A percentile compares a stretch with the other conserved stretches of the same genome.
Conservation (phyloP, 371 early-diverging fungal species). For the Rhizomucor pusillus region DNA sequence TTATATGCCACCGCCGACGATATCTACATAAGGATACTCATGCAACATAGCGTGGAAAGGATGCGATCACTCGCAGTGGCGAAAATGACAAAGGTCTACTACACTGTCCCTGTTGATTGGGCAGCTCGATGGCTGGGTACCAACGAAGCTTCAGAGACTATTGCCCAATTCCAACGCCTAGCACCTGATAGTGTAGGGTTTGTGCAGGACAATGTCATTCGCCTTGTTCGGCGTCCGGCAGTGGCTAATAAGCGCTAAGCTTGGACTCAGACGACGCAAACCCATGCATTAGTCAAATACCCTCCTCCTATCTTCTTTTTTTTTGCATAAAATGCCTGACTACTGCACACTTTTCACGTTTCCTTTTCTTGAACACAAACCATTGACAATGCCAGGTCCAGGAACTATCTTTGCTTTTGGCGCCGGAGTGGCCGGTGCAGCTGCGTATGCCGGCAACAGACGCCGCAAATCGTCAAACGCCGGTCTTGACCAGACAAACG, state of each 20-base stretch:
- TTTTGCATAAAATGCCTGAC: background rate
- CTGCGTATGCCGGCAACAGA: background rate
- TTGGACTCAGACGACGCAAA: too few relatives aligned
- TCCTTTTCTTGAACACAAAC: too few relatives aligned
- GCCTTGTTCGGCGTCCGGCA: too few relatives aligned
- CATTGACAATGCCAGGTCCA: constrained; percentile 6
- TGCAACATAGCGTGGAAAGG: background rate
- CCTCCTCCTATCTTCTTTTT: background rate
- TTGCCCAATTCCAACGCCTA: too few relatives aligned
- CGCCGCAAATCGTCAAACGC: background rate
- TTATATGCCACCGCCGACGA: background rate
- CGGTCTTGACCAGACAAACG: background rate
- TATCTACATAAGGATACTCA: background rate
- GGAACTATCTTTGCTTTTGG: constrained; percentile 3
- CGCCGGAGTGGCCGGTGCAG: constrained; percentile 4
- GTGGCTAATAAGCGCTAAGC: too few relatives aligned
- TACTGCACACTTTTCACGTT: too few relatives aligned
- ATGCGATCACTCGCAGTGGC: background rate
- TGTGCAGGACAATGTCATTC: too few relatives aligned
- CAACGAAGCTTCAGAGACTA: too few relatives aligned
- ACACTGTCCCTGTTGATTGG: background rate
- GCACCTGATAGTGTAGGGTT: too few relatives aligned
- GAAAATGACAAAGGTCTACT: background rate
- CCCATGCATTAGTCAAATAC: too few relatives aligned
- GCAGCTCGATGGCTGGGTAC: background rate